Conservation (phyloP, 306 rosid genomes). For the Prunus persica region Prunus_persica_NCBIv2 NC_034014.1:24649001-24649500, state of each 20-base stretch:
- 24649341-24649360: neutral
- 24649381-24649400: constrained; percentile 26
- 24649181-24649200: constrained; percentile 19
- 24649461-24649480: neutral
- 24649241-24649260: constrained; percentile 36
- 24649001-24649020: neutral
- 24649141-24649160: neutral
- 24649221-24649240: constrained; percentile 47
- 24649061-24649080: neutral
- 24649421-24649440: neutral
- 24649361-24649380: neutral
- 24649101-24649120: neutral
- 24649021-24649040: neutral
- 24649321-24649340: neutral
- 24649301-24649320: neutral
- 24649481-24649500: neutral
- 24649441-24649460: neutral
- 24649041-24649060: neutral
- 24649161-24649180: constrained; percentile 21
- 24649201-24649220: constrained; percentile 48
- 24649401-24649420: neutral
- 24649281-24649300: constrained; percentile 23
- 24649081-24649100: neutral
- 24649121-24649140: constrained; percentile 7
- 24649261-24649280: constrained; percentile 9